phyloP scores from a whole-genome alignment of 768 basidiomycete genomes.

The Boletus barrowsii region DNA sequence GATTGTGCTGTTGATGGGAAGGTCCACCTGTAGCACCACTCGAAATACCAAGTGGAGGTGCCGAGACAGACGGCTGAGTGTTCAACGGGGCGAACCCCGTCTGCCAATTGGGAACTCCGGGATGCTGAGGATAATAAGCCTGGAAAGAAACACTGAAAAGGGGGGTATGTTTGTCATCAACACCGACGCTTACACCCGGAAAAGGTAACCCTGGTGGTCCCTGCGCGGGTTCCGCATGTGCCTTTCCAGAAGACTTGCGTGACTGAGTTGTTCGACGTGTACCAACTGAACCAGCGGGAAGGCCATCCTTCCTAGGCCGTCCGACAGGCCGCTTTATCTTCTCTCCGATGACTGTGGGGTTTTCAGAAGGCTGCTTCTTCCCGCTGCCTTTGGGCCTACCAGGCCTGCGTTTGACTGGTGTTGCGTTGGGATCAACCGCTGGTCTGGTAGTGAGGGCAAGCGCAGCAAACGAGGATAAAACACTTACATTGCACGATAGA shows the following conservation, averaged over 20 bases:
- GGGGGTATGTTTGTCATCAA: background rate
- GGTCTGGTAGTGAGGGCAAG: slow-evolving; percentile 5
- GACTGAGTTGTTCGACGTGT: slow-evolving; percentile 42
- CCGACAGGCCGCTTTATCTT: slow-evolving; percentile 79
- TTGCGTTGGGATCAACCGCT: slow-evolving; percentile 27
- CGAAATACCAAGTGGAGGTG: slow-evolving; percentile 36
- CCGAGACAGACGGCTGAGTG: slow-evolving; percentile 27
- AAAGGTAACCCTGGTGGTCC: slow-evolving; percentile 30
- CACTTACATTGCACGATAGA: slow-evolving; percentile 27
- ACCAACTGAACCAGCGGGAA: slow-evolving; percentile 70
- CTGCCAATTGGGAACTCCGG: slow-evolving; percentile 31
- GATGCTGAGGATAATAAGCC: slow-evolving; percentile 34
- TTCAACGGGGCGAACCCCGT: slow-evolving; percentile 27
- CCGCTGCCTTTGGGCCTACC: slow-evolving; percentile 80
- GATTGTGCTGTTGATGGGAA: slow-evolving; percentile 29
- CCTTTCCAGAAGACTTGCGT: slow-evolving; percentile 37
- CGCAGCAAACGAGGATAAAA: background rate
- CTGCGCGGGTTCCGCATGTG: slow-evolving; percentile 17
- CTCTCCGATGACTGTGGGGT: slow-evolving; percentile 37
- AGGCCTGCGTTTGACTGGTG: slow-evolving; percentile 60
- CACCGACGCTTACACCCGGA: slow-evolving; percentile 24
- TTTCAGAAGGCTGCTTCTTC: slow-evolving; percentile 54
- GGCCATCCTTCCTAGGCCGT: slow-evolving; percentile 76
- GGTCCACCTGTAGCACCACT: slow-evolving; percentile 14
- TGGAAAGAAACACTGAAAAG: slow-evolving; percentile 10